Evolutionary conservation across 2,329 filamentous ascomycete species (phyloP).

Genomic region (Cladophialophora psammophila): DNA sequence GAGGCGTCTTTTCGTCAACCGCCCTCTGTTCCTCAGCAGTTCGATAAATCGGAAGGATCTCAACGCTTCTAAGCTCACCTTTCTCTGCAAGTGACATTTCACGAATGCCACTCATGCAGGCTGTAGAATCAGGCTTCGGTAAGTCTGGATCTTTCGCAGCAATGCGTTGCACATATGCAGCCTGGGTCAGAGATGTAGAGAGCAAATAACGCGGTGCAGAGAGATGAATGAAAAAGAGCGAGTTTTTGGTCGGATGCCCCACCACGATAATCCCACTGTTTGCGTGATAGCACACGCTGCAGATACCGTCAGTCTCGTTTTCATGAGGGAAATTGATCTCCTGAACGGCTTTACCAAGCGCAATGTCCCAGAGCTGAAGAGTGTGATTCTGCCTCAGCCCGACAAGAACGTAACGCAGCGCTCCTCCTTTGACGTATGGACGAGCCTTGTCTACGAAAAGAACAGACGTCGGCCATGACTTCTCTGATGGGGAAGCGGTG

Average conservation of each 20-base stretch:
- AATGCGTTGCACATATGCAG: slow-evolving; percentile 82
- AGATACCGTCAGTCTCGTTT: slow-evolving; percentile 97
- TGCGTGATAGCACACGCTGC: slow-evolving; percentile 94
- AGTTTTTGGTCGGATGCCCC: slow-evolving; percentile 95
- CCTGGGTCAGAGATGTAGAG: slow-evolving; percentile 75
- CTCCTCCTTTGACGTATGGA: slow-evolving; percentile 87
- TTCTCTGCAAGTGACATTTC: slow-evolving; percentile 92
- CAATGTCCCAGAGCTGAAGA: slow-evolving; percentile 97
- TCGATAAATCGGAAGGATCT: slow-evolving; percentile 76
- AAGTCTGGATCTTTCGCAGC: slow-evolving; percentile 74
- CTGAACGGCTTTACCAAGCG: slow-evolving; percentile 91
- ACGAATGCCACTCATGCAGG: slow-evolving; percentile 94
- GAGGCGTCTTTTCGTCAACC: slow-evolving; percentile 69
- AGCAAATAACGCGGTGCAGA: slow-evolving; percentile 93
- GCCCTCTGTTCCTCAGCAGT: slow-evolving; percentile 59
- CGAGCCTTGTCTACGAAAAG: slow-evolving; percentile 95
- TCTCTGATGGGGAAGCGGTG: slow-evolving; percentile 85
- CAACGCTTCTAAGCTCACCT: slow-evolving; percentile 85
- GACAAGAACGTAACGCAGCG: slow-evolving; percentile 92
- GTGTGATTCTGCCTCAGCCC: slow-evolving; percentile 99
- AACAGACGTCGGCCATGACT: slow-evolving; percentile 96
- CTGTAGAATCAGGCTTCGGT: slow-evolving; percentile 89
- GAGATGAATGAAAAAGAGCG: slow-evolving; percentile 94
- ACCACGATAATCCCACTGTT: slow-evolving; percentile 91
- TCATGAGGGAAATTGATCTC: slow-evolving; percentile 96